Evolutionary conservation across 106 monocot genomes (phyloP), one percentile per base, ranked within the genome.

Genomic region (Platanthera zijinensis): DNA sequence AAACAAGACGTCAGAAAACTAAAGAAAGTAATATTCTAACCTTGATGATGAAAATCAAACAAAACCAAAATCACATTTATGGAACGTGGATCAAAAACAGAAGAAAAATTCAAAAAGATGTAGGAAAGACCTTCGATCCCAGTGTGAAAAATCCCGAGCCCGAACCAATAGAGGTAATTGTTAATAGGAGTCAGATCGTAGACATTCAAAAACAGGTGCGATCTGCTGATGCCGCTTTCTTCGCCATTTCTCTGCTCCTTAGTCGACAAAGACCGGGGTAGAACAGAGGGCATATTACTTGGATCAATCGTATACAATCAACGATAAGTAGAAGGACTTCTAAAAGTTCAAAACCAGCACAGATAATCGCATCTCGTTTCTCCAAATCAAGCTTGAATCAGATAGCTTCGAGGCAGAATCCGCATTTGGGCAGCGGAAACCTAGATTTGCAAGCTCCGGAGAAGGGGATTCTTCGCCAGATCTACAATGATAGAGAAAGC

Each of bases 141-240:
- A 39, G 92, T 87, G 76, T 92, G 92, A 78, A 87, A 92, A 59
- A 92, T 87, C 39, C 92, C 92, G 17, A 90, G 51, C 47, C 92
- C 89, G 50, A 83, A 80, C 89, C 89, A 92, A 52, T 84, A 80
- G 71, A 89, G 75, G 81, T 92, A 92, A 59, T 92, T 82, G 75
- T 92, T 92, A 17, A 85, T 61, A 32, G 83, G 85, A 7, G 89
- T 89, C 47, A 92, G 85, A 77, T 92, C 92, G 76, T 92, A 92
- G 39, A 92, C 85, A 82, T 92, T 92, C 74, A 92, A 74, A 56
- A 74, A 78, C 51, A 87, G 61, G 39, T 80, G 81, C 19, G 76
- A 47, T 57, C 56, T 52, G 10, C 54, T 30, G 25, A 63, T 51
- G 11, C 52, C 61, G 18, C 47, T 78, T 48, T 63, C 63, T 22